A percentile compares a stretch with the other conserved stretches of the same genome.
phyloP scores from a whole-genome alignment of 2,329 filamentous ascomycete species.

The Dothistroma septosporum region DNA sequence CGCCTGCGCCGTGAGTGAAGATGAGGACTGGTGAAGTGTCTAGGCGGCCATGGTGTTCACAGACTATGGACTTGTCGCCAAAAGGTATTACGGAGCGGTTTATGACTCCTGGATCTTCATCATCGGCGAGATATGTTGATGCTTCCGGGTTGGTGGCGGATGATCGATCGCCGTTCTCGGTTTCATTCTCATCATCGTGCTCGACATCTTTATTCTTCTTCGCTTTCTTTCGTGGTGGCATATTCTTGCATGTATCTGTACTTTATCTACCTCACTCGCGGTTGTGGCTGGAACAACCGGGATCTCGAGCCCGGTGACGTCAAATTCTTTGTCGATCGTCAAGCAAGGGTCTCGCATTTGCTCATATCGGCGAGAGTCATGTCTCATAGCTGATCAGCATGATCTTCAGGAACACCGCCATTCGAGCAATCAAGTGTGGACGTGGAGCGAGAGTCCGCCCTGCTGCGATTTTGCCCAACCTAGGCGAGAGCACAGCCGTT shows the following conservation, averaged over 20 bases:
- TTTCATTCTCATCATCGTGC: not conserved
- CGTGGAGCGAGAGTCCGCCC: not conserved
- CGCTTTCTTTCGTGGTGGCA: not conserved
- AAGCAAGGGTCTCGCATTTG: not conserved
- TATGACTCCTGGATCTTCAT: not conserved
- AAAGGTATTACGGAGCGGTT: slow-evolving; percentile 16
- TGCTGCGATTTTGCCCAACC: not conserved
- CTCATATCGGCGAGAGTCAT: not conserved
- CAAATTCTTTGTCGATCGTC: not conserved
- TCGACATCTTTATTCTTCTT: not conserved
- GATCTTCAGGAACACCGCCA: not conserved
- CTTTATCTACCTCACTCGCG: not conserved
- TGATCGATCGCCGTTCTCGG: not conserved
- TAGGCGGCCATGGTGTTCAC: slow-evolving; percentile 7
- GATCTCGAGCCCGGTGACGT: not conserved
- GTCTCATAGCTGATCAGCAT: not conserved
- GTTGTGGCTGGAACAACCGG: not conserved
- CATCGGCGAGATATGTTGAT: not conserved
- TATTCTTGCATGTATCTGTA: not conserved
- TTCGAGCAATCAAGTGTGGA: not conserved
- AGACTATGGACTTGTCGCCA: slow-evolving; percentile 21
- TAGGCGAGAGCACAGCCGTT: not conserved
- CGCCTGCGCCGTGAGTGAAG: slow-evolving; percentile 47
- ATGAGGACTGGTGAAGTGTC: slow-evolving; percentile 29
- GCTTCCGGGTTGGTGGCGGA: not conserved